These are phyloP conservation scores for Amanita exitialis DNA, from an alignment of 768 basidiomycete genomes.

Conservation along the genomic window DNA sequence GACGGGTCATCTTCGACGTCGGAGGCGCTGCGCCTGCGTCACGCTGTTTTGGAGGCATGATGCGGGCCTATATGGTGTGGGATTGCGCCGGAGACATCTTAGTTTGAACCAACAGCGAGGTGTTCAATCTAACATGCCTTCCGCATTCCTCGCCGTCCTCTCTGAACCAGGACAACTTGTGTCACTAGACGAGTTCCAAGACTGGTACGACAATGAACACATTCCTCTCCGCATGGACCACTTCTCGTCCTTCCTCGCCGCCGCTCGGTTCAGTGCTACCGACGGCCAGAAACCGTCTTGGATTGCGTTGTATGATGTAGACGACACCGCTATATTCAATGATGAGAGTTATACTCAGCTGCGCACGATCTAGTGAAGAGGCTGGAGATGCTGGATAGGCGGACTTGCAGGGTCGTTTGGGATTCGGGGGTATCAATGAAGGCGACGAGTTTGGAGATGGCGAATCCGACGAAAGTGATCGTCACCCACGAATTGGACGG, in stretches of 20 bases:
- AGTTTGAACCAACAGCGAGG: no score
- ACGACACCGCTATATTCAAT: constrained; percentile 27
- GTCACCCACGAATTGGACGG: constrained; percentile 22
- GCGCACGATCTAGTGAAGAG: constrained; percentile 28
- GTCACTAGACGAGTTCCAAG: constrained; percentile 37
- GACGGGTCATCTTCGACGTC: no score
- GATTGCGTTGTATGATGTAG: constrained; percentile 42
- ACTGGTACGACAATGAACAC: constrained; percentile 51
- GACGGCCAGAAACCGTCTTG: constrained; percentile 29
- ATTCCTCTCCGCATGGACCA: constrained; percentile 39
- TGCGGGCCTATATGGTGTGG: no score
- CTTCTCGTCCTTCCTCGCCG: constrained; percentile 35
- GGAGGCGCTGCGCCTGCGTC: no score
- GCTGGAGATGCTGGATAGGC: constrained; percentile 34
- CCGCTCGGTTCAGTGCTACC: constrained; percentile 31
- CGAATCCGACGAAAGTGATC: constrained; percentile 19
- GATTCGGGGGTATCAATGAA: constrained; percentile 23
- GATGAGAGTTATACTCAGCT: constrained; percentile 34
- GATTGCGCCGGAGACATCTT: no score
- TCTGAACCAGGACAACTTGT: constrained; percentile 33
- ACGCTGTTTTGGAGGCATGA: no score
- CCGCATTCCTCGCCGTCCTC: constrained; percentile 38
- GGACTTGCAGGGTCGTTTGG: constrained; percentile 23
- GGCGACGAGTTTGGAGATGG: constrained; percentile 21
- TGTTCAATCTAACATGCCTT: constrained; percentile 27